Base-by-base conservation (phyloP, 1,284 basidiomycete genomes). In the Irpex lacteus region DNA sequence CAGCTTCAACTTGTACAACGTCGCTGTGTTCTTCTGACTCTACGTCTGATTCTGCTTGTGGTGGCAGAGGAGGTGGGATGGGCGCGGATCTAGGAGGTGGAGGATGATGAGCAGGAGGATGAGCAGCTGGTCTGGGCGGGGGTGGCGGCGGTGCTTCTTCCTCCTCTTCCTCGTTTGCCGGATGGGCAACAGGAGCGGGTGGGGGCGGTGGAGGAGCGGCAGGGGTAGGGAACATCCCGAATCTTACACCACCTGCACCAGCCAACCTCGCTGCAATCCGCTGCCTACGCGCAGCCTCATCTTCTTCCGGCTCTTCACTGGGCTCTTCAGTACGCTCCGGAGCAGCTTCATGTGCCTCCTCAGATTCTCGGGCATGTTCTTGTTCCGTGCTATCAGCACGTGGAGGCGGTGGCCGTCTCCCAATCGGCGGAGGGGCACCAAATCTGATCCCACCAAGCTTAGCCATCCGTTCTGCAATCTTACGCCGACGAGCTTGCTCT, bases 401-500 rank as follows among this genome's bases (percentile, higher is more conserved):
- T 19, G 81, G 68, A 9, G 70, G 73, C 4, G 81, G 75, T 1
- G 81, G 80, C 36, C 79, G 80, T 60, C 75, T 76, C 19, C 77
- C 73, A 4, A 81, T 75, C 19, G 81, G 82, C 44, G 71, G 61
- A 34, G 84, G 84, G 18, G 81, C 86, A 3, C 90, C 90, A 67
- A 92, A 89, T 65, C 81, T 82, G 68, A 92, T 85, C 2, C 88
- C 90, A 34, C 91, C 90, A 1, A 93, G 77, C 68, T 85, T 89
- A 0, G 91, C 91, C 90, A 93, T 91, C 3, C 91, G 82, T 67
- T 92, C 90, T 1, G 90, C 89, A 55, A 92, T 89, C 1, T 88
- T 88, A 36, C 78, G 80, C n/a, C 85, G 81, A 59, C 84, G 79
- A 2, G 74, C 73, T 36, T 80, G 75, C 61, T 83, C 86, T 0